phyloP scores from a whole-genome alignment of 2,329 filamentous ascomycete species.

The Colletotrichum gloeosporioides region DNA sequence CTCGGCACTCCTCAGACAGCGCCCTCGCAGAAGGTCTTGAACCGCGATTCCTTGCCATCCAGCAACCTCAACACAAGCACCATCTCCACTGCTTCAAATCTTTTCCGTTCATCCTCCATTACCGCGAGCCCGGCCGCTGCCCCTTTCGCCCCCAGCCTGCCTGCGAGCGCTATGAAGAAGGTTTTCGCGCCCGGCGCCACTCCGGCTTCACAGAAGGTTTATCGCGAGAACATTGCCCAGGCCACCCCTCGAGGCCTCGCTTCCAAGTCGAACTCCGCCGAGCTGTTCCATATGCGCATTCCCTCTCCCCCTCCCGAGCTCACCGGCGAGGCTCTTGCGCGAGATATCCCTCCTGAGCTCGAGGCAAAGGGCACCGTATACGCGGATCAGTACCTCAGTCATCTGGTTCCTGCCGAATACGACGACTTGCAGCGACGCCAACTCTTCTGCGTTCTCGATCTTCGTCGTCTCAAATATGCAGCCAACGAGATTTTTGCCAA shows the following conservation, averaged over 20 bases:
- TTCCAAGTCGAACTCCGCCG: constrained; percentile 51
- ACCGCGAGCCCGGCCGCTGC: constrained; percentile 33
- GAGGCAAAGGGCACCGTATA: constrained; percentile 61
- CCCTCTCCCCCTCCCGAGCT: constrained; percentile 61
- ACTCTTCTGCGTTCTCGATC: constrained; percentile 68
- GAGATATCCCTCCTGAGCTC: constrained; percentile 58
- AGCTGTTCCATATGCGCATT: constrained; percentile 65
- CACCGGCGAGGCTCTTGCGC: constrained; percentile 59
- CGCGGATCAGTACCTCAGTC: constrained; percentile 62
- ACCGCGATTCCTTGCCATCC: constrained; percentile 39
- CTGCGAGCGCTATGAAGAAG: constrained; percentile 50
- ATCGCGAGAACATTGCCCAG: constrained; percentile 51
- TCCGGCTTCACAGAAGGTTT: constrained; percentile 46
- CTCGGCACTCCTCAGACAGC: constrained; percentile 43
- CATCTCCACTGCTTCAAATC: constrained; percentile 42
- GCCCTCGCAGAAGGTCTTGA: constrained; percentile 40
- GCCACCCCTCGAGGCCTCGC: constrained; percentile 55
- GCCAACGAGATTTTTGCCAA: constrained; percentile 65
- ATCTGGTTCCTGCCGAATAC: constrained; percentile 62
- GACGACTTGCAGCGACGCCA: constrained; percentile 65
- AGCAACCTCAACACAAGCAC: constrained; percentile 41
- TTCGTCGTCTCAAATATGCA: constrained; percentile 66
- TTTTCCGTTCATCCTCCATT: constrained; percentile 46
- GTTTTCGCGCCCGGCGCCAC: constrained; percentile 52
- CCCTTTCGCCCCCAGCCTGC: constrained; percentile 51